Percentiles rank a stretch among this genome's conserved stretches.
These are phyloP conservation scores for Aspergillus candidus DNA, from an alignment of 2,329 filamentous ascomycete genomes.

Conservation along the genomic window DNA sequence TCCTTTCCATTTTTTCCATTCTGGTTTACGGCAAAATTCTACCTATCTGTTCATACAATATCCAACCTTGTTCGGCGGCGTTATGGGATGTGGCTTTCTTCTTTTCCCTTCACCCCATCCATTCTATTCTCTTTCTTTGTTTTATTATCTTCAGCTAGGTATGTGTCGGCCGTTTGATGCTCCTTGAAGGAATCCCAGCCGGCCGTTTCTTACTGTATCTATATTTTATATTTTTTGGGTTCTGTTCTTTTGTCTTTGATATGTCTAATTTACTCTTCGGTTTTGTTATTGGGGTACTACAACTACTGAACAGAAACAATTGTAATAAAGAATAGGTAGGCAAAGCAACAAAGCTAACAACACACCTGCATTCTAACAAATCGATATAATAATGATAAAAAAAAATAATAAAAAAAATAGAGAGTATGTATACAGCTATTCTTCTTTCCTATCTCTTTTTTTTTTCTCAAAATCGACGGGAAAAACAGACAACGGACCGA, in stretches of 20 bases:
- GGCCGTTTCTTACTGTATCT: slow-evolving; percentile 24
- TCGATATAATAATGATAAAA: no score
- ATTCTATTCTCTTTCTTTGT: slow-evolving; percentile 1
- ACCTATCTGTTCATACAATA: slow-evolving; percentile 8
- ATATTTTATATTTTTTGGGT: slow-evolving; percentile 19
- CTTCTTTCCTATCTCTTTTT: no score
- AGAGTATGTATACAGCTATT: no score
- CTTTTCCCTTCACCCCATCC: slow-evolving; percentile 4
- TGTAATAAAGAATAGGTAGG: not conserved
- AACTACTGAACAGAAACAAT: no score
- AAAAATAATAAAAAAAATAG: no score
- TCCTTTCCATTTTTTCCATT: not conserved
- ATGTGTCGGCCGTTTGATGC: slow-evolving; percentile 8
- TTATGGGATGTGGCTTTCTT: slow-evolving; percentile 3
- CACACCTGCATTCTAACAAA: no score
- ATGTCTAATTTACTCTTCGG: slow-evolving; percentile 2
- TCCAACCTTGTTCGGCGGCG: slow-evolving; percentile 15
- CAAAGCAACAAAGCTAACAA: not conserved
- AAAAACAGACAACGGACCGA: no score
- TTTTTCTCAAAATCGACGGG: not conserved
- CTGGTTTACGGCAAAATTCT: not conserved
- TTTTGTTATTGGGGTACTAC: not conserved
- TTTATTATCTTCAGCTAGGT: slow-evolving; percentile 14
- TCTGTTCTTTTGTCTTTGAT: slow-evolving; percentile 3
- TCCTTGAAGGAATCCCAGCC: slow-evolving; percentile 13